Conservation (phyloP, 352 stramenopile genomes). For the Globisporangium acanthophoron region DNA sequence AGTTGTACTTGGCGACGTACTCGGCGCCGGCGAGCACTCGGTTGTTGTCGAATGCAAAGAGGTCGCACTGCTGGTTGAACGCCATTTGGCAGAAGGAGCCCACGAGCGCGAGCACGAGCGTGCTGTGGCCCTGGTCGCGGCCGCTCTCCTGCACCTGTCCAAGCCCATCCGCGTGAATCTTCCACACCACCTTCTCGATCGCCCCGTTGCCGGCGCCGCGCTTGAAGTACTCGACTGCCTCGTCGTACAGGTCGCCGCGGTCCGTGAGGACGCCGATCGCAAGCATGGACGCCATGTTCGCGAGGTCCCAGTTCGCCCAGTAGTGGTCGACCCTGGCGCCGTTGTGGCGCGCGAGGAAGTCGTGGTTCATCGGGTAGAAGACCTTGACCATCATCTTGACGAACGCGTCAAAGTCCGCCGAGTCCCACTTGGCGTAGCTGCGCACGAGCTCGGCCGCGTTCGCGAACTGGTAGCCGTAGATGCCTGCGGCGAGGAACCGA, state of each 20-base stretch:
- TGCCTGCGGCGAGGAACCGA: conserved; percentile 13
- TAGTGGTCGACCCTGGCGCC: conserved; percentile 20
- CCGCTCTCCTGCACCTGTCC: conserved; percentile 19
- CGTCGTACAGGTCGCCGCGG: conserved; percentile 12
- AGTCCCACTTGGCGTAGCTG: conserved; percentile 8
- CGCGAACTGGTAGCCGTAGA: conserved; percentile 19
- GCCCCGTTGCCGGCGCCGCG: conserved; percentile 13
- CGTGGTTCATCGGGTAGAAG: conserved; percentile 20
- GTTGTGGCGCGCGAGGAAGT: conserved; percentile 18
- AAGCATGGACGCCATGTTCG: conserved; percentile 19
- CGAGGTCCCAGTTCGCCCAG: conserved; percentile 20
- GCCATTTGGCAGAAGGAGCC: conserved; percentile 16
- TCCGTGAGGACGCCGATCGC: conserved; percentile 16
- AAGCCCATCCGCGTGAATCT: conserved; percentile 11
- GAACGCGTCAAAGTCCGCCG: conserved; percentile 9
- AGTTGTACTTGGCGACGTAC: too few relatives aligned
- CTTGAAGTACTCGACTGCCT: conserved; percentile 16
- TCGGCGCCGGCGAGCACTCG: conserved; percentile 2
- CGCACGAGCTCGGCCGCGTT: conserved; percentile 19
- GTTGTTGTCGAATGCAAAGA: conserved; percentile 18
- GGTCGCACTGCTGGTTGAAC: conserved; percentile 13
- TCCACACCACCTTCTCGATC: conserved; percentile 12
- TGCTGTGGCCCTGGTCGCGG: conserved; percentile 16
- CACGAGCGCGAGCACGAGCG: conserved; percentile 12
- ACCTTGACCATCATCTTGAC: conserved; percentile 13